phyloP scores from a whole-genome alignment of 1,139 yeast genomes.

The Magnusiomyces sp. region DNA sequence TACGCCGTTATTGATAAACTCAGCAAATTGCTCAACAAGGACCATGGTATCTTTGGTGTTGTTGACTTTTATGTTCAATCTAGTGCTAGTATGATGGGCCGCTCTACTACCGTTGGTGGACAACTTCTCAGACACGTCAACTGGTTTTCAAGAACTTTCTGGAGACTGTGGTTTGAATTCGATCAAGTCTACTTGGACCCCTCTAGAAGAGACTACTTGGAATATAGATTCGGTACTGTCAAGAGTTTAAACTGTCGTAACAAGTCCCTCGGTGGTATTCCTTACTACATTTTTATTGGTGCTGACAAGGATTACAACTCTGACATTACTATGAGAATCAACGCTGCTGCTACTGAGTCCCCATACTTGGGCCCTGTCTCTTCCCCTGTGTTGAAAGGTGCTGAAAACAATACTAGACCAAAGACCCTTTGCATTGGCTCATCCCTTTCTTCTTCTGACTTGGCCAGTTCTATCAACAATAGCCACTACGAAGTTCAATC shows the following conservation, averaged over 20 bases:
- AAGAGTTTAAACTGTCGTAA: conserved; percentile 65
- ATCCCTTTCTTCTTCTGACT: conserved; percentile 21
- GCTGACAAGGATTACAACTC: conserved; percentile 60
- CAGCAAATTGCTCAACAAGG: conserved; percentile 42
- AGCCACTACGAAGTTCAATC: conserved; percentile 30
- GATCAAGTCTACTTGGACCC: conserved; percentile 75
- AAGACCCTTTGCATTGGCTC: conserved; percentile 78
- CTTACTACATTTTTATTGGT: conserved; percentile 78
- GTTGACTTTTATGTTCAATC: conserved; percentile 79
- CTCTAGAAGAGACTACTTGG: conserved; percentile 73
- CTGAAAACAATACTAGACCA: conserved; percentile 66
- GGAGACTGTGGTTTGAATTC: conserved; percentile 85
- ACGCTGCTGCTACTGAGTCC: conserved; percentile 69
- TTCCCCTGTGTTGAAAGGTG: conserved; percentile 42
- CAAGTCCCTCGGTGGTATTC: conserved; percentile 57
- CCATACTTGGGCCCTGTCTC: conserved; percentile 61
- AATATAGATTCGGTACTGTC: conserved; percentile 70
- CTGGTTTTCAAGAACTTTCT: conserved; percentile 69
- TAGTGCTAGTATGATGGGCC: conserved; percentile 54
- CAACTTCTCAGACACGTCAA: conserved; percentile 60
- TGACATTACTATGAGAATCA: conserved; percentile 53
- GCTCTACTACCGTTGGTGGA: conserved; percentile 69
- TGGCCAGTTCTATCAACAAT: conserved; percentile 11
- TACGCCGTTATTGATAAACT: conserved; percentile 74
- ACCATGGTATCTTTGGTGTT: conserved; percentile 56